Percentiles rank a stretch among this genome's conserved stretches.
Conservation (phyloP, 2,329 filamentous ascomycete genomes). For the Pyricularia pennisetigena region DNA sequence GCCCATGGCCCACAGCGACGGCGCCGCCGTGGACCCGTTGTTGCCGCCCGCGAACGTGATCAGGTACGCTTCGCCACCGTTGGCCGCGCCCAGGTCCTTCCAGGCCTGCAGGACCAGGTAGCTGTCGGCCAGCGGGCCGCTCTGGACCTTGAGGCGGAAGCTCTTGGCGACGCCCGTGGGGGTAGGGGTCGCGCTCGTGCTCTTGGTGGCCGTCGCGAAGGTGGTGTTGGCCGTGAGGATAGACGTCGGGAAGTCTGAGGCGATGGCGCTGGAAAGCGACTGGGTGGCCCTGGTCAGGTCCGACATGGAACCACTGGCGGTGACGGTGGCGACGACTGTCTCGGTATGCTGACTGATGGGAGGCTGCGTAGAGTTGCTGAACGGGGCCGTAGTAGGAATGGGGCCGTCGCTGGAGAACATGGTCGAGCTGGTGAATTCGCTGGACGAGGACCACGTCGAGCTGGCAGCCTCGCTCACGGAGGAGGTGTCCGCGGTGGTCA, state of each 20-base stretch:
- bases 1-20: background rate
- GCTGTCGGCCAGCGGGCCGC: background rate
- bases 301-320: background rate
- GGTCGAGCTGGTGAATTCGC: background rate
- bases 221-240: background rate
- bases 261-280: background rate
- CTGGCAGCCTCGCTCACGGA: background rate
- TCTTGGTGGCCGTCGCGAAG: background rate
- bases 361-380: background rate
- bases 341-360: background rate
- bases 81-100: background rate
- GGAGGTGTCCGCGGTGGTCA: background rate
- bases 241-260: background rate
- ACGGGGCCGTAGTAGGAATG: background rate
- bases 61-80: slow-evolving; percentile 1
- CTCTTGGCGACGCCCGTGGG: background rate
- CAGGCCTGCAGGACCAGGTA: slow-evolving; percentile 1
- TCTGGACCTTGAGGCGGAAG: background rate
- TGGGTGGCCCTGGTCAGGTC: background rate
- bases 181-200: background rate
- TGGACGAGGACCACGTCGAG: background rate
- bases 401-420: background rate
- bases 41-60: background rate
- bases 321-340: background rate
- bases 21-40: background rate